Percentiles rank a stretch among this genome's conserved stretches.
These are phyloP conservation scores for Penicillium steckii DNA, from an alignment of 495 filamentous ascomycete species.

Conservation along the genomic window DNA sequence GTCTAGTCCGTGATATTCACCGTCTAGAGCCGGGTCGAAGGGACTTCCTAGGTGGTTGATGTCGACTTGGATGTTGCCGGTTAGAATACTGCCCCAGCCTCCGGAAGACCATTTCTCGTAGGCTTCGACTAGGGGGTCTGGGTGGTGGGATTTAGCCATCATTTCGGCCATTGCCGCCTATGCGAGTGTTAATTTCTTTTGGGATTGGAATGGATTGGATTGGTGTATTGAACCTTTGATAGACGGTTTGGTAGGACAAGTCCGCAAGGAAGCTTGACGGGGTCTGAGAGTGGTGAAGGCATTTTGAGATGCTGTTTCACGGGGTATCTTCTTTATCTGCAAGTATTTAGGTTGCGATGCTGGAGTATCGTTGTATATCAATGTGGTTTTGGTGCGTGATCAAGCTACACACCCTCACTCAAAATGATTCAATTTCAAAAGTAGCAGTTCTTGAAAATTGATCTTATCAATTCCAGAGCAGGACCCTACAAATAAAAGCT, in stretches of 20 bases:
- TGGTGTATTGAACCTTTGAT: constrained; percentile 39
- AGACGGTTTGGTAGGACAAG: constrained; percentile 52
- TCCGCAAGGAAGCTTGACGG: constrained; percentile 51
- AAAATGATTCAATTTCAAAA: too few relatives aligned
- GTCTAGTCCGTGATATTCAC: constrained; percentile 26
- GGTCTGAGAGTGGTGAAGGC: constrained; percentile 34
- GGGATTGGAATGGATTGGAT: not conserved
- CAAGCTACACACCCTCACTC: too few relatives aligned
- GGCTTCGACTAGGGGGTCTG: constrained; percentile 32
- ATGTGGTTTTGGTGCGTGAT: too few relatives aligned
- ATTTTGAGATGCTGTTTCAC: constrained; percentile 12
- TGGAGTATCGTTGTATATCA: too few relatives aligned
- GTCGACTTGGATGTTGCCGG: constrained; percentile 58
- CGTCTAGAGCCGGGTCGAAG: constrained; percentile 39
- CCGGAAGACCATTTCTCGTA: constrained; percentile 52
- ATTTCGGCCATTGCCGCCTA: constrained; percentile 52
- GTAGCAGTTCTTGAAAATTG: too few relatives aligned
- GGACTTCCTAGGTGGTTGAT: constrained; percentile 46
- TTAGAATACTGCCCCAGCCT: constrained; percentile 50
- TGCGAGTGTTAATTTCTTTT: not conserved
- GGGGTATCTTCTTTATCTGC: too few relatives aligned
- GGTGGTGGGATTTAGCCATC: constrained; percentile 33
- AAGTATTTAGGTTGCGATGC: too few relatives aligned
- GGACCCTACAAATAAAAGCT: not conserved
- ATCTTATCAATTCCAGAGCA: too few relatives aligned